Evolutionary conservation across 2,329 filamentous ascomycete genomes (phyloP).

Genomic region (Moelleriella libera): DNA sequence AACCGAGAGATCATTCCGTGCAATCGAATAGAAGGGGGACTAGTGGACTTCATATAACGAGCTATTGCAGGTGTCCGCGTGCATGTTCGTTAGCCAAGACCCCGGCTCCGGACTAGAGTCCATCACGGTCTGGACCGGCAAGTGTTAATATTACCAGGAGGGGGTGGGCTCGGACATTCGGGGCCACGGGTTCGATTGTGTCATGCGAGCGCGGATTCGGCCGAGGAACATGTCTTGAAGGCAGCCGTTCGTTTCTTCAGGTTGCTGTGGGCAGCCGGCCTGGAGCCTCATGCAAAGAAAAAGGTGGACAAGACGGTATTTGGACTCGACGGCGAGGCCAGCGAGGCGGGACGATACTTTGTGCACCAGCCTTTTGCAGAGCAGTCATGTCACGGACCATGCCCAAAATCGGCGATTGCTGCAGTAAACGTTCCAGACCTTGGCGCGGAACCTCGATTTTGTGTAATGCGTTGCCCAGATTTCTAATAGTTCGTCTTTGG

Average conservation of each 20-base stretch:
- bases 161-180: constrained; percentile 5
- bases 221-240: neutral
- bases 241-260: neutral
- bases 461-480: no score
- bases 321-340: neutral
- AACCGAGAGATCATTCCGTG: neutral
- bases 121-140: constrained; percentile 13
- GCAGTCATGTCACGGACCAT: neutral
- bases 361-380: no score
- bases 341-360: no score
- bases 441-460: neutral
- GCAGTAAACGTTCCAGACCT: neutral
- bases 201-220: neutral
- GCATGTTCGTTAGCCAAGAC: constrained; percentile 2
- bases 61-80: neutral
- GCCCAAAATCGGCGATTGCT: neutral
- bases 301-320: neutral
- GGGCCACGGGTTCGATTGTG: constrained; percentile 1
- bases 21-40: neutral
- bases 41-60: neutral
- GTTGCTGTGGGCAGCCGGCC: neutral
- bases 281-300: neutral
- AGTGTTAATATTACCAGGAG: constrained; percentile 1
- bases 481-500: no score
- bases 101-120: constrained; percentile 10